Conservation (phyloP, 2,329 filamentous ascomycete species). For the Fulvia fulva region DNA sequence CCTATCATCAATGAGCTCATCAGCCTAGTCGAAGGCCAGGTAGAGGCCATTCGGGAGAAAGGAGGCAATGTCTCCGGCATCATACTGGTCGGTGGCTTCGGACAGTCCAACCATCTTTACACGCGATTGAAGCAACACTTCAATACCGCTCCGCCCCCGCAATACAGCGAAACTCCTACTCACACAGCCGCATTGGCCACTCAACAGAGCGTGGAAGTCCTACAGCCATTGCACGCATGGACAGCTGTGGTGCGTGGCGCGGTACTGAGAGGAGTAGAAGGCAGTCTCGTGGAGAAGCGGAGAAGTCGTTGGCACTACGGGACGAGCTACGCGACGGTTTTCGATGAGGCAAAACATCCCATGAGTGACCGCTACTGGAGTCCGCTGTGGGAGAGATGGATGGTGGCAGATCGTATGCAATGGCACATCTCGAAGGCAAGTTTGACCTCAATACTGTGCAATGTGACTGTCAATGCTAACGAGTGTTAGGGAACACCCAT, state of each 20-base stretch:
- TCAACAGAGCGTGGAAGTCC: slow-evolving; percentile 65
- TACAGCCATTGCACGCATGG: slow-evolving; percentile 80
- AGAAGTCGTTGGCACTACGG: slow-evolving; percentile 75
- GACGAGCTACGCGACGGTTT: slow-evolving; percentile 71
- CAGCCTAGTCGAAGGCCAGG: slow-evolving; percentile 48
- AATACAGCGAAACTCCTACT: slow-evolving; percentile 66
- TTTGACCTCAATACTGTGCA: slow-evolving; percentile 6
- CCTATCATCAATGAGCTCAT: slow-evolving; percentile 68
- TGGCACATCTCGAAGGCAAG: slow-evolving; percentile 76
- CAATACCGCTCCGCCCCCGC: slow-evolving; percentile 47
- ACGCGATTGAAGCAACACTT: slow-evolving; percentile 67
- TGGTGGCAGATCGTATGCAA: slow-evolving; percentile 79
- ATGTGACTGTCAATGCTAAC: not conserved
- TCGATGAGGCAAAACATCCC: slow-evolving; percentile 70
- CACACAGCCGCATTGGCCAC: slow-evolving; percentile 49
- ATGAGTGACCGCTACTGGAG: slow-evolving; percentile 74
- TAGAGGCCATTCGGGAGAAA: slow-evolving; percentile 38
- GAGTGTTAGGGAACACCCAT: slow-evolving; percentile 61
- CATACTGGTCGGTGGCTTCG: slow-evolving; percentile 76
- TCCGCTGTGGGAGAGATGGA: slow-evolving; percentile 75
- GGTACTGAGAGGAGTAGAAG: slow-evolving; percentile 69
- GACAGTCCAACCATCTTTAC: slow-evolving; percentile 68
- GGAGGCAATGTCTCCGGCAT: slow-evolving; percentile 56
- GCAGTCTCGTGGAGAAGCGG: slow-evolving; percentile 72
- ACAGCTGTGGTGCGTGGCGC: slow-evolving; percentile 75